These are phyloP conservation scores for Fusarium armeniacum DNA, from an alignment of 2,329 filamentous ascomycete genomes.

Conservation along the genomic window DNA sequence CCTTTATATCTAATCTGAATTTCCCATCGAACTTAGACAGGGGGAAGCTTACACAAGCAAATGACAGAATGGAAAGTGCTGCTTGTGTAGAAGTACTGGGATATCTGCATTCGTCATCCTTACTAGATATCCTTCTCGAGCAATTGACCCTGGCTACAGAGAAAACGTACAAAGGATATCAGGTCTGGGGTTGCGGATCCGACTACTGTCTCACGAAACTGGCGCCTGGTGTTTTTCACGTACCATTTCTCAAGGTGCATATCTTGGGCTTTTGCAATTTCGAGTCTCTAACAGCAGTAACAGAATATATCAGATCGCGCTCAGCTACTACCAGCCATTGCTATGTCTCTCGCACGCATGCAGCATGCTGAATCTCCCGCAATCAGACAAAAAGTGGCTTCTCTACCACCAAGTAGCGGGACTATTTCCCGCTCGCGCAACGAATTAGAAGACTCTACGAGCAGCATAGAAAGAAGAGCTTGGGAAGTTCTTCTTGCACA, in stretches of 20 bases:
- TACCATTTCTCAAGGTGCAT: constrained; percentile 55
- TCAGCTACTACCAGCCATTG: constrained; percentile 49
- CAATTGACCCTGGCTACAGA: constrained; percentile 48
- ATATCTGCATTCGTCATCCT: constrained; percentile 12
- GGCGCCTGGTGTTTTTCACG: constrained; percentile 56
- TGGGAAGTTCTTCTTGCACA: constrained; percentile 49
- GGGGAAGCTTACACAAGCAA: neutral
- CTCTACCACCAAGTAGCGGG: constrained; percentile 1
- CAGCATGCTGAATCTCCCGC: constrained; percentile 54
- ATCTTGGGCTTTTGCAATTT: neutral
- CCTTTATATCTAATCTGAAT: constrained; percentile 49
- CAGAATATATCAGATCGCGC: constrained; percentile 50
- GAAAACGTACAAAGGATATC: constrained; percentile 44
- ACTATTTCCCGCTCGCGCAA: neutral
- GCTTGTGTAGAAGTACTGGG: constrained; percentile 13
- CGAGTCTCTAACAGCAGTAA: constrained; percentile 20
- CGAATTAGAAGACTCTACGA: constrained; percentile 1
- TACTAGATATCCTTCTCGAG: constrained; percentile 45
- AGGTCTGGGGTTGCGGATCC: constrained; percentile 29
- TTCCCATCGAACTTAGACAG: neutral
- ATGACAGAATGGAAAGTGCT: neutral
- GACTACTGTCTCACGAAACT: constrained; percentile 48
- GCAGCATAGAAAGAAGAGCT: constrained; percentile 35
- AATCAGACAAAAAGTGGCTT: constrained; percentile 50
- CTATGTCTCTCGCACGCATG: constrained; percentile 53